These are phyloP conservation scores for Suillus occidentalis DNA, from an alignment of 768 basidiomycete species.

Conservation along the genomic window DNA sequence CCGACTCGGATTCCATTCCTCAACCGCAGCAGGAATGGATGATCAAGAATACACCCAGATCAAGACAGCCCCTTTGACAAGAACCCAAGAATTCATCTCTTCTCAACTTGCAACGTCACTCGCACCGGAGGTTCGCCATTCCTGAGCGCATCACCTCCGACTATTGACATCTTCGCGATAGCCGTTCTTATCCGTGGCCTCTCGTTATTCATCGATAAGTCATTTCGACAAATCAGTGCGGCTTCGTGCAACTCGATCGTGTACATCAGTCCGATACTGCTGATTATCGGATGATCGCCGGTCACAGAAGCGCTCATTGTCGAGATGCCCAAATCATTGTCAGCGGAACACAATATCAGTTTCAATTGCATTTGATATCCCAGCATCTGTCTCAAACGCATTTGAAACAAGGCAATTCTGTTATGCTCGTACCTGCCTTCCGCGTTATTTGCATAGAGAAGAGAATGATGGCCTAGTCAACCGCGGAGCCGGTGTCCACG, in stretches of 20 bases:
- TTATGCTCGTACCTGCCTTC: not conserved
- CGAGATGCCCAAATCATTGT: not conserved
- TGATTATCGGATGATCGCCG: not conserved
- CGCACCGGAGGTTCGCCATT: not conserved
- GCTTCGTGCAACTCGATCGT: not conserved
- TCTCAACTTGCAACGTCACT: not conserved
- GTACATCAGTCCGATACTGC: not conserved
- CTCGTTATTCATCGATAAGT: slow-evolving; percentile 2
- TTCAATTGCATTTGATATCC: not conserved
- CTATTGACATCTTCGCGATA: not conserved
- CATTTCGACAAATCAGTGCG: not conserved
- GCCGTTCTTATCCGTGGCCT: not conserved
- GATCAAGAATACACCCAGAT: not conserved
- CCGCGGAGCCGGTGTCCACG: not conserved
- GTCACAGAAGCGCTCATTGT: not conserved
- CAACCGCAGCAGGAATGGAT: not conserved
- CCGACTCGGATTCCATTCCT: not conserved
- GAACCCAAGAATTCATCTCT: not conserved
- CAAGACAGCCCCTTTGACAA: not conserved
- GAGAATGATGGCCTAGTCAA: not conserved
- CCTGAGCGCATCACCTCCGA: not conserved
- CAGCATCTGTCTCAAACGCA: not conserved
- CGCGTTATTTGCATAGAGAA: not conserved
- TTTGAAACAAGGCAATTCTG: not conserved
- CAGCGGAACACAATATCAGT: not conserved